Evolutionary conservation across 2,329 filamentous ascomycete genomes (phyloP), one percentile per base, ranked within the genome.

Genomic region (Xylaria hypoxylon): DNA sequence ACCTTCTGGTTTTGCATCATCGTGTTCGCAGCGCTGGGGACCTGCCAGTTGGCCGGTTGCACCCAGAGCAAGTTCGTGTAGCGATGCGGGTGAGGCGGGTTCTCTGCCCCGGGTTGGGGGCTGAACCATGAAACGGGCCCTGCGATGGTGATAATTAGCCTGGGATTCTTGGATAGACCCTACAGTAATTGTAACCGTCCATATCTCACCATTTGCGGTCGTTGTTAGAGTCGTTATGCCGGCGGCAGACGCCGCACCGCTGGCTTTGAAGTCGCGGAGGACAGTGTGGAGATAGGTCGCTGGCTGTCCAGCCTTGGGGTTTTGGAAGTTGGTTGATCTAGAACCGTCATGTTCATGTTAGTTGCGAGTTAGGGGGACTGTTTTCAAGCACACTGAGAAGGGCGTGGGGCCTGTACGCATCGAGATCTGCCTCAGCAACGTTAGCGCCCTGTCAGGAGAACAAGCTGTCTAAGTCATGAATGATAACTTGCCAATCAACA

Each of bases 41-140:
- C 75, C 35, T 75, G 67, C 71, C 78, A 79, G 51, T 71, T 75
- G 17, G 68, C 74, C 1, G 77, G 75, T 68, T 79, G 78, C 65
- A 75, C 77, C 72, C 76, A 80, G n/a, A 80, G 68, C 45, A 80
- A 70, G 57, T 78, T 76, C 19, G 79, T 79, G 71, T 80, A 80
- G 40, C 77, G 75, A 69, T 80, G 79, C 24, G 79, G 73, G 62
- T 79, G 74, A 2, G 77, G 75, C 7, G 79, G 79, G 10, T 70
- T 76, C 69, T 80, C 76, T 3, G 78, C 73, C 15, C 74, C 76
- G 1, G 79, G 79, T 6, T 72, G 72, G 0, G 79, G 79, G 11
- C 65, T 71, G 45, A 77, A 76, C 73, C 73, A 74, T 0, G 71
- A 52, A 8, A 77, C 74, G 15, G 73, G 74, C 1, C 72, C 70